Evolutionary conservation across 1,284 basidiomycete species (phyloP).

Genomic region (Bothia castanella): DNA sequence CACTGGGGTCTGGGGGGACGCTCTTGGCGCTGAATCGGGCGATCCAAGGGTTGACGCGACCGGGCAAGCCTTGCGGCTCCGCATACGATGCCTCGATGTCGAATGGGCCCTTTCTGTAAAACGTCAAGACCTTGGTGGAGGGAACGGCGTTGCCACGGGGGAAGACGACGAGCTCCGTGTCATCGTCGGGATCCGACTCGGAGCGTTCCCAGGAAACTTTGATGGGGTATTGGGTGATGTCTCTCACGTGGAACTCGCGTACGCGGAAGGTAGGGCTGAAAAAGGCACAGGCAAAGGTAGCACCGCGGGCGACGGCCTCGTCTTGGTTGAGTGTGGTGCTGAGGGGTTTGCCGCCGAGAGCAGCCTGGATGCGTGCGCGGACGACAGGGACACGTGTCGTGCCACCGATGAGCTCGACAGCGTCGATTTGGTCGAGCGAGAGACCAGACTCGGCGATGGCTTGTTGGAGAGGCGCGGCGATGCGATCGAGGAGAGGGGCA

Average conservation of each 20-base stretch:
- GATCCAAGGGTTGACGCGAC: constrained; percentile 79
- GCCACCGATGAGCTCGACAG: constrained; percentile 89
- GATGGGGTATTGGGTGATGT: constrained; percentile 83
- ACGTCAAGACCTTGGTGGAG: constrained; percentile 92
- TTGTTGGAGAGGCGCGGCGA: constrained; percentile 87
- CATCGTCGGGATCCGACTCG: constrained; percentile 76
- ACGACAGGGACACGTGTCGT: constrained; percentile 95
- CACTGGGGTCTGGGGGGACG: constrained; percentile 63
- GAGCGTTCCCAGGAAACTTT: constrained; percentile 81
- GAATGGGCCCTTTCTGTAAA: constrained; percentile 85
- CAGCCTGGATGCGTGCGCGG: constrained; percentile 86
- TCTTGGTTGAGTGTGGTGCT: constrained; percentile 93
- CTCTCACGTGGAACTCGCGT: constrained; percentile 84
- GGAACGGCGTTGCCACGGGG: constrained; percentile 78
- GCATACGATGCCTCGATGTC: constrained; percentile 82
- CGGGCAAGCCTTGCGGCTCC: constrained; percentile 66
- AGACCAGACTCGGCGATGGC: constrained; percentile 90
- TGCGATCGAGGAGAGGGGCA: constrained; percentile 86
- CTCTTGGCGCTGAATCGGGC: constrained; percentile 77
- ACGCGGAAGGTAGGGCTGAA: constrained; percentile 95
- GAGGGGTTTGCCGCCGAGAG: constrained; percentile 76
- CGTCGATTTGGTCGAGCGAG: constrained; percentile 89
- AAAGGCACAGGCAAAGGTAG: constrained; percentile 92
- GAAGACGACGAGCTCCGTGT: constrained; percentile 87
- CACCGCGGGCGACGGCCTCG: constrained; percentile 89